Evolutionary conservation across 352 stramenopile species (phyloP).

Genomic region (Phytophthora chlamydospora): DNA sequence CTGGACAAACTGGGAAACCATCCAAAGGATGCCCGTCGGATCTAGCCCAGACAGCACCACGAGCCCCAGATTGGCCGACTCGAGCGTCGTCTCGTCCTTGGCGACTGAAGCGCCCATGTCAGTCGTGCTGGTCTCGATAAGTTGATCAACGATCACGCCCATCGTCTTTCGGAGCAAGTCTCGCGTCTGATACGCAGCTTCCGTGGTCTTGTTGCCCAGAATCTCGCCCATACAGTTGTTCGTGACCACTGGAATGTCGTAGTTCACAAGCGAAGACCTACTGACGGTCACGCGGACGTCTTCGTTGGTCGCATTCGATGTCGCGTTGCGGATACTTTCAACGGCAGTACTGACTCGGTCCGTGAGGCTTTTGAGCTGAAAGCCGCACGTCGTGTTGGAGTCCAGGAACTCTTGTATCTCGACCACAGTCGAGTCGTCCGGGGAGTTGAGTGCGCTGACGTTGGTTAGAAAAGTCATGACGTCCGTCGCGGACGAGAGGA

Average conservation of each 20-base stretch:
- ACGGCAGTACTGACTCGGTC: slow-evolving; percentile 16
- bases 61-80: slow-evolving; percentile 48
- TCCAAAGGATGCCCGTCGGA: slow-evolving; percentile 46
- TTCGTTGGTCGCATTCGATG: slow-evolving; percentile 14
- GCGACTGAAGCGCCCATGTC: slow-evolving; percentile 37
- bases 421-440: slow-evolving; percentile 21
- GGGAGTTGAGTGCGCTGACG: slow-evolving; percentile 21
- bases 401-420: slow-evolving; percentile 31
- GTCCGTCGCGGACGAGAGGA: slow-evolving; percentile 20
- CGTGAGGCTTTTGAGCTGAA: slow-evolving; percentile 20
- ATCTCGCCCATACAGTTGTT: slow-evolving; percentile 38
- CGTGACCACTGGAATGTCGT: slow-evolving; percentile 23
- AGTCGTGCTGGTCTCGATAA: slow-evolving; percentile 40
- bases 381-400: slow-evolving; percentile 26
- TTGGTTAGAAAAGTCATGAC: slow-evolving; percentile 27
- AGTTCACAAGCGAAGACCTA: slow-evolving; percentile 19
- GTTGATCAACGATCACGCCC: slow-evolving; percentile 48
- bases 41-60: slow-evolving; percentile 51
- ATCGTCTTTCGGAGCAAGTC: slow-evolving; percentile 33
- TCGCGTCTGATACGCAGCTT: slow-evolving; percentile 21
- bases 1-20: slow-evolving; percentile 62
- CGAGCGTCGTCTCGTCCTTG: slow-evolving; percentile 40
- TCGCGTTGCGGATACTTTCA: slow-evolving; percentile 28
- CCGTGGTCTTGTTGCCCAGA: slow-evolving; percentile 24
- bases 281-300: slow-evolving; percentile 30